phyloP scores from a whole-genome alignment of 371 early-diverging fungal species.

The Lichtheimia hyalospora region DNA sequence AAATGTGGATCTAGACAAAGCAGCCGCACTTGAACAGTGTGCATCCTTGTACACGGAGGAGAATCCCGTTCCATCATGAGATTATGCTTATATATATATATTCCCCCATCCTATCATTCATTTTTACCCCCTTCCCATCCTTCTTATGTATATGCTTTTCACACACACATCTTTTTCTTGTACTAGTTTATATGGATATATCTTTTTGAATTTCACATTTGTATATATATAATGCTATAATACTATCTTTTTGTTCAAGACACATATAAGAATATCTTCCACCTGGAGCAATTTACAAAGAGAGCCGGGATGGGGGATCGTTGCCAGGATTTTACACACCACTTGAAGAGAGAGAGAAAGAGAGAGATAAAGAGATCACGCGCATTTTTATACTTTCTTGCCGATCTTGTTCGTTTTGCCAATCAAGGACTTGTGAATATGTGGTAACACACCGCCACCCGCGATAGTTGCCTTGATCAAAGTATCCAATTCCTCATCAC shows the following conservation, averaged over 20 bases:
- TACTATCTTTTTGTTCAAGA: no score
- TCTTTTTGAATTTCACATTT: no score
- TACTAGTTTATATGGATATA: no score
- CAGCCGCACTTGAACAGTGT: slow-evolving; percentile 25
- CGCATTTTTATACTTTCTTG: slow-evolving; percentile 40
- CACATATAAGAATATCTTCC: no score
- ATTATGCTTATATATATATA: background rate
- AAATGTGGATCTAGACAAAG: slow-evolving; percentile 13
- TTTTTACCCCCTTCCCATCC: background rate
- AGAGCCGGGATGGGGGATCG: no score
- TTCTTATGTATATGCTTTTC: no score
- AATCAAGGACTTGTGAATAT: slow-evolving; percentile 75
- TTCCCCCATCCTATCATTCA: background rate
- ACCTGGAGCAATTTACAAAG: no score
- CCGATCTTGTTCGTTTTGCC: slow-evolving; percentile 56
- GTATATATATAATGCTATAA: no score
- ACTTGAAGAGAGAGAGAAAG: no score
- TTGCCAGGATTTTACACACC: no score
- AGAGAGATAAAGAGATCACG: no score
- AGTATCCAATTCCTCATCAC: slow-evolving; percentile 88
- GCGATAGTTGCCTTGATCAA: slow-evolving; percentile 90
- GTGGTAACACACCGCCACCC: slow-evolving; percentile 83
- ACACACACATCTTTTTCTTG: no score
- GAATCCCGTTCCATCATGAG: background rate
- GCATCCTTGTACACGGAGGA: slow-evolving; percentile 9